phyloP scores from a whole-genome alignment of 2,329 filamentous ascomycete species.

The Tolypocladium ovalisporum region DNA sequence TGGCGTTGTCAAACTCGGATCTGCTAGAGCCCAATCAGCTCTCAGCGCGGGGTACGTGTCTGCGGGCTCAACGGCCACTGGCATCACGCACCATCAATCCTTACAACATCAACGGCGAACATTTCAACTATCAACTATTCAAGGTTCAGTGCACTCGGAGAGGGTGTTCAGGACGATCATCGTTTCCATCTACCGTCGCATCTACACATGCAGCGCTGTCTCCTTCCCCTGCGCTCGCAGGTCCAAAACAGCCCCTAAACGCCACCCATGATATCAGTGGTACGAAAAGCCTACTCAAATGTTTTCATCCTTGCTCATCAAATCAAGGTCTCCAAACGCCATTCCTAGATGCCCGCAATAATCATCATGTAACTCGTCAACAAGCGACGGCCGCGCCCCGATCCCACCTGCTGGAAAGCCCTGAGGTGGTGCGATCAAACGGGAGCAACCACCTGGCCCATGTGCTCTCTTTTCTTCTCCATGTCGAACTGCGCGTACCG shows the following conservation, averaged over 20 bases:
- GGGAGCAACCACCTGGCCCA: constrained; percentile 16
- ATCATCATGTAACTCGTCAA: constrained; percentile 1
- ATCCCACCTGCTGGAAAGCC: neutral
- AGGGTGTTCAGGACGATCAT: neutral
- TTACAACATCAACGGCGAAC: neutral
- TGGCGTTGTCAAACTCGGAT: neutral
- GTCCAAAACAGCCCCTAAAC: neutral
- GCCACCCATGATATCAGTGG: neutral
- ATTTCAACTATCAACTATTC: neutral
- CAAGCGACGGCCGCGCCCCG: neutral
- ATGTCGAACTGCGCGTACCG: constrained; percentile 81
- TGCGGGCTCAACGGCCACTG: too few relatives aligned
- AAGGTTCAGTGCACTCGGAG: neutral
- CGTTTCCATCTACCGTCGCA: neutral
- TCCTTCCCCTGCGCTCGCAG: neutral
- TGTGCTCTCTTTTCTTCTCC: constrained; percentile 51
- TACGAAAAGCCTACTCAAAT: neutral
- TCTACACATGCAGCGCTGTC: neutral
- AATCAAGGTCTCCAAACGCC: constrained; percentile 6
- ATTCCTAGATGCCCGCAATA: neutral
- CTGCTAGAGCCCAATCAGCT: constrained; percentile 1
- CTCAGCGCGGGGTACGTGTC: constrained; percentile 13
- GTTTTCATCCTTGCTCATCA: constrained; percentile 9
- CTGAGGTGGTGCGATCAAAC: constrained; percentile 8
- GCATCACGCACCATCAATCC: neutral